Percentiles rank a stretch among this genome's conserved stretches.
These are phyloP conservation scores for Sedum album DNA, from an alignment of 164 flowering plant species.

Conservation along the genomic window DNA sequence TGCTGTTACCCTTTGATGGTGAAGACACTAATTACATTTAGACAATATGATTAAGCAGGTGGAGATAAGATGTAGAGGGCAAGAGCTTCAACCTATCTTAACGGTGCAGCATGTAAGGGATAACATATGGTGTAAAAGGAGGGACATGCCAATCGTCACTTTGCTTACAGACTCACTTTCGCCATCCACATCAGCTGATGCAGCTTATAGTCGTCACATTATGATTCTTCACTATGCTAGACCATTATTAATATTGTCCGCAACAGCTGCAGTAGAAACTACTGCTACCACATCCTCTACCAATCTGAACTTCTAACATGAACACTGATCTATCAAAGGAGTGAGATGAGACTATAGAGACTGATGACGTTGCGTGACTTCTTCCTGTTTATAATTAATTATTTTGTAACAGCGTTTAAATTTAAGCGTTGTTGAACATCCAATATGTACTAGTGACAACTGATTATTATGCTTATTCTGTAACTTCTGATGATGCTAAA, in stretches of 20 bases:
- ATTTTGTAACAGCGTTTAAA: too few species aligned
- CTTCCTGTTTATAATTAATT: too few species aligned
- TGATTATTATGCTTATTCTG: too few species aligned
- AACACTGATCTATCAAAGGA: too few species aligned
- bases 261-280: not conserved
- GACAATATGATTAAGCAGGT: constrained; percentile 29
- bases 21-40: not conserved
- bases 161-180: constrained; percentile 55
- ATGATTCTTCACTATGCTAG: constrained; percentile 67
- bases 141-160: constrained; percentile 26
- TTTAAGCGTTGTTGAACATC: too few species aligned
- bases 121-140: constrained; percentile 55
- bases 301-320: not conserved
- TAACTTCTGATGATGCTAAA: too few species aligned
- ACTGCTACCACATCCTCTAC: not conserved
- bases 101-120: constrained; percentile 81
- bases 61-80: constrained; percentile 81
- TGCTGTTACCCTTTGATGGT: not conserved
- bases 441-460: too few species aligned
- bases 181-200: constrained; percentile 6
- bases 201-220: constrained; percentile 39
- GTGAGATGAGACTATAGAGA: too few species aligned
- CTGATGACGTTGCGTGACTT: too few species aligned
- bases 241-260: constrained; percentile 8
- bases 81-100: constrained; percentile 43